phyloP scores from a whole-genome alignment of 1,139 yeast species.

The Scheffersomyces stambukii region DNA sequence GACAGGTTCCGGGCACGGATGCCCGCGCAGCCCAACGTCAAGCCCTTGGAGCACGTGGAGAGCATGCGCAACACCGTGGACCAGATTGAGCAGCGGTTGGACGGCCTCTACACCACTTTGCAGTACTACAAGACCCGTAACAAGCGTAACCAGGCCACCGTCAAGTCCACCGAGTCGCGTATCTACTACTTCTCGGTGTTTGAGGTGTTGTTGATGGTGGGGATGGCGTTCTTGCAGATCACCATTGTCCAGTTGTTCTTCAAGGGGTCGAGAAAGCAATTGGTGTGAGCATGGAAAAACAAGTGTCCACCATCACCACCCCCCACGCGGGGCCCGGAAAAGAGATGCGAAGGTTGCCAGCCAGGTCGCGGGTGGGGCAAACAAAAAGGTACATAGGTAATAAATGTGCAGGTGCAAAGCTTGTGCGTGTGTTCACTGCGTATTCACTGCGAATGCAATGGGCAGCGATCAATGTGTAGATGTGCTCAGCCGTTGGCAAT shows the following conservation, averaged over 20 bases:
- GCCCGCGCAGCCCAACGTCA: conserved; percentile 58
- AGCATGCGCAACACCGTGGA: conserved; percentile 56
- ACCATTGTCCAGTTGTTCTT: conserved; percentile 82
- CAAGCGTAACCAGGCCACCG: conserved; percentile 88
- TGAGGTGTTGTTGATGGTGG: conserved; percentile 78
- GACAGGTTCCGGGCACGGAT: conserved; percentile 54
- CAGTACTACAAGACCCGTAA: conserved; percentile 91
- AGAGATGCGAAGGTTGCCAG: too few species aligned
- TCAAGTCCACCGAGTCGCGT: conserved; percentile 80
- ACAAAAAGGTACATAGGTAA: too few species aligned
- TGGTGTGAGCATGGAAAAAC: conserved; percentile 43
- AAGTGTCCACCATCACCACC: too few species aligned
- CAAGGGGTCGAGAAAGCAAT: conserved; percentile 77
- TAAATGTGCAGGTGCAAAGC: too few species aligned
- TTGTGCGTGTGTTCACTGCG: too few species aligned
- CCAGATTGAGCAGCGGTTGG: conserved; percentile 64
- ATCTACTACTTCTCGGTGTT: conserved; percentile 80
- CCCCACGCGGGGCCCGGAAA: too few species aligned
- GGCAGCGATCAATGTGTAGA: too few species aligned
- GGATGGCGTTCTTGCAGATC: conserved; percentile 83
- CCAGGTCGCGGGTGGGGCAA: too few species aligned
- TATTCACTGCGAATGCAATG: too few species aligned
- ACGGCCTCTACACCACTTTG: conserved; percentile 58
- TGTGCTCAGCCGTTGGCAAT: too few species aligned
- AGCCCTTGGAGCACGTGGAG: conserved; percentile 57